Evolutionary conservation across 2,329 filamentous ascomycete genomes (phyloP).

Genomic region (Monilinia laxa): DNA sequence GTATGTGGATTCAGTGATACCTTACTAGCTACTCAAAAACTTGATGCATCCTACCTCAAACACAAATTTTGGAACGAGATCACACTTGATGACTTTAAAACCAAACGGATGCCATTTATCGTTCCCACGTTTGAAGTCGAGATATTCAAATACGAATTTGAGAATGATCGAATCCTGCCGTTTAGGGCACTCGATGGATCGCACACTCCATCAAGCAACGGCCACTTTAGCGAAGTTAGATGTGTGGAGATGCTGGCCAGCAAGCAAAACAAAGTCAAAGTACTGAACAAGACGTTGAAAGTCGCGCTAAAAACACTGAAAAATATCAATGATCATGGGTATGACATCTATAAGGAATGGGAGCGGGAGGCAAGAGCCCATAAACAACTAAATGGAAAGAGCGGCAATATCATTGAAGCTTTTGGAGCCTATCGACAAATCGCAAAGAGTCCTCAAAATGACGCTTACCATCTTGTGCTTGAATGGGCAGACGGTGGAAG

Average conservation of each 20-base stretch:
- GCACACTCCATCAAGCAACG: background rate
- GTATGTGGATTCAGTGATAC: background rate
- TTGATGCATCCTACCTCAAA: background rate
- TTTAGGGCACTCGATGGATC: background rate
- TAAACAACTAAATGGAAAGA: background rate
- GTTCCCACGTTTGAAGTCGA: constrained; percentile 1
- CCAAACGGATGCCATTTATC: background rate
- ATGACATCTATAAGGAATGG: constrained; percentile 2
- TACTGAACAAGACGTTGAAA: background rate
- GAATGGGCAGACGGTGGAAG: constrained; percentile 4
- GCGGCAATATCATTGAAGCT: constrained; percentile 4
- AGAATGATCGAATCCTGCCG: constrained; percentile 1
- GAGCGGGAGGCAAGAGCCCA: constrained; percentile 17
- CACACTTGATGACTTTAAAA: background rate
- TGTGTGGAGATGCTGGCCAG: constrained; percentile 7
- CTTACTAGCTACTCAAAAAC: background rate
- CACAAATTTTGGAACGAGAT: background rate
- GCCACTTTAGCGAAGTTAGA: constrained; percentile 8
- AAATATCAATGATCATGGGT: background rate
- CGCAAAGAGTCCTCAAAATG: no score
- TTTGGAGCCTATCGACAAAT: constrained; percentile 10
- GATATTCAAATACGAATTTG: background rate
- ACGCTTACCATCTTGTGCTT: background rate
- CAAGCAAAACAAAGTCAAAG: background rate
- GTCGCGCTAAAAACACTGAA: constrained; percentile 14